Base-by-base conservation (phyloP, 176 grass and related monocot genomes). In the Oryza australiensis region DNA sequence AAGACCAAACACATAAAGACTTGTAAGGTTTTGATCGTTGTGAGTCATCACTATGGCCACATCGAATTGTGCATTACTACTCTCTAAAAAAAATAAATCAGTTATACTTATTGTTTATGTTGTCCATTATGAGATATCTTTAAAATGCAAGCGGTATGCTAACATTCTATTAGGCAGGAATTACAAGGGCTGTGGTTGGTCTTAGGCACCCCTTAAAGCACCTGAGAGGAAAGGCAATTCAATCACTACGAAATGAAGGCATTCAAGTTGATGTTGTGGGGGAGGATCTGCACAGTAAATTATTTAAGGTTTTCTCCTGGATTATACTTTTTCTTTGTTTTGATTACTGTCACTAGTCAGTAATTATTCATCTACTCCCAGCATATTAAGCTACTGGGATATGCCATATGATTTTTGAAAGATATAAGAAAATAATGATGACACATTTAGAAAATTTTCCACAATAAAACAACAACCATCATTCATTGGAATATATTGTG, bases 261-360 rank as follows among this genome's bases (percentile, higher is more conserved):
- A 85, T 94, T 87, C 86, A 86, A 73, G 92, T 94, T 86, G 90
- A 98, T 86, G 72, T 98, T 82, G 68, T 98, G 26, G 92, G 90
- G n/a, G 95, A 98, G 27, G 86, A 94, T 83, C 79, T 98, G 32
- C 86, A 89, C 33, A 93, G 82, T 78, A 90, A 90, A 88, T 24
- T 55, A 27, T 94, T 93, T 41, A 26, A 94, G 90, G 95, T 98
- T 72, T 80, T 83, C n/a, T 74, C 12, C 27, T 84, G 43, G 5
- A 8, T 37, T 76, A 34, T 62, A 70, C 3, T 26, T 66, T 66
- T 64, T 0, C 3, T 4, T 9, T 15, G 0, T 27, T 64, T 88
- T 27, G 35, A 24, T 69, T 55, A 28, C 18, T 63, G 13, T 26
- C 76, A 49, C 34, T 64, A 77, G 2, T 2, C 37, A 22, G 24